Evolutionary conservation across 768 basidiomycete species (phyloP).

Genomic region (Wakefieldia striispora): DNA sequence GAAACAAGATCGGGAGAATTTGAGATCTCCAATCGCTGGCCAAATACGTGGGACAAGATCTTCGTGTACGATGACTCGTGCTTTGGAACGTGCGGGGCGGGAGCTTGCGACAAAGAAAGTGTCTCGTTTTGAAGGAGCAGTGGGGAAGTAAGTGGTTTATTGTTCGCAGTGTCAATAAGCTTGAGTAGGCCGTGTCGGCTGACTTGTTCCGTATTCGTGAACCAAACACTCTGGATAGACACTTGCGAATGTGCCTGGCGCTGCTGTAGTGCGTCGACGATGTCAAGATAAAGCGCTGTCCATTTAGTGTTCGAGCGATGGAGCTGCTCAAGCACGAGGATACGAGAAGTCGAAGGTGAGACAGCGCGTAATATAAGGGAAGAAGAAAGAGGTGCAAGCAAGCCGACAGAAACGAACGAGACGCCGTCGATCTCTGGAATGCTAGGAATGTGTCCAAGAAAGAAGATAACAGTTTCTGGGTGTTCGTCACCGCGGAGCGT

Average conservation of each 20-base stretch:
- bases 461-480: slow-evolving; percentile 68
- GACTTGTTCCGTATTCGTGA: slow-evolving; percentile 49
- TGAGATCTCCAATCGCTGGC: slow-evolving; percentile 73
- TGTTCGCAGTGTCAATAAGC: slow-evolving; percentile 46
- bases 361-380: slow-evolving; percentile 56
- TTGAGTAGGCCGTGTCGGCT: slow-evolving; percentile 46
- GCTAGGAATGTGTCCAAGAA: slow-evolving; percentile 54
- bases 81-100: slow-evolving; percentile 69
- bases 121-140: slow-evolving; percentile 48
- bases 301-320: slow-evolving; percentile 77
- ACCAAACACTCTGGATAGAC: slow-evolving; percentile 56
- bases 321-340: slow-evolving; percentile 83
- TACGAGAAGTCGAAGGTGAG: slow-evolving; percentile 57
- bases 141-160: slow-evolving; percentile 38
- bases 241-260: slow-evolving; percentile 48
- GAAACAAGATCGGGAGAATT: slow-evolving; percentile 78
- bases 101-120: slow-evolving; percentile 20
- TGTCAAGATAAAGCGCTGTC: slow-evolving; percentile 84
- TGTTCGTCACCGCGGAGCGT: slow-evolving; percentile 48
- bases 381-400: slow-evolving; percentile 67
- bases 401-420: slow-evolving; percentile 58
- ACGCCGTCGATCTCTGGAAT: slow-evolving; percentile 52
- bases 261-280: slow-evolving; percentile 69
- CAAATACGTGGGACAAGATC: slow-evolving; percentile 80
- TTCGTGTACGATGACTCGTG: slow-evolving; percentile 92